Conservation (phyloP, 2,329 filamentous ascomycete genomes). For the Calonectria pauciramosa region DNA sequence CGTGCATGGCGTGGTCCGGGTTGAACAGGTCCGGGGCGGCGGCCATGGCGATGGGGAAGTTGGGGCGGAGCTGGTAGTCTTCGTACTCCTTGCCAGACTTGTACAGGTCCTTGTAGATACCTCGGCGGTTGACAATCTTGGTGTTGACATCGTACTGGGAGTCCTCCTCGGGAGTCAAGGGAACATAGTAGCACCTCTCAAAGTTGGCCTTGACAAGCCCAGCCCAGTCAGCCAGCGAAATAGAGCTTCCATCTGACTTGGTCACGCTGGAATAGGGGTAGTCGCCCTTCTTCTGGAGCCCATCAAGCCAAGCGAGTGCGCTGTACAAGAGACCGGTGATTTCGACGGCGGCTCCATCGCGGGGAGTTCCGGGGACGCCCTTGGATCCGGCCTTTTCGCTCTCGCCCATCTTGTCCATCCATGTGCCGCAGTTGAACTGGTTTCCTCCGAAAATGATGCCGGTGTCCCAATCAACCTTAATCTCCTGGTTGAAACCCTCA, state of each 20-base stretch:
- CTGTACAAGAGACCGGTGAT: constrained; percentile 96
- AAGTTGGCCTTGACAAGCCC: constrained; percentile 85
- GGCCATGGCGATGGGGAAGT: constrained; percentile 96
- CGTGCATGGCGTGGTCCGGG: constrained; percentile 80
- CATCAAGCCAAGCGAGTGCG: constrained; percentile 83
- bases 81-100: constrained; percentile 95
- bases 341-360: constrained; percentile 94
- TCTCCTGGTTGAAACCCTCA: constrained; percentile 91
- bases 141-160: constrained; percentile 84
- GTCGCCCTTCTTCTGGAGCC: constrained; percentile 75
- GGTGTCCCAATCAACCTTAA: constrained; percentile 89
- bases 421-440: constrained; percentile 95
- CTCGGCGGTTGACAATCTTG: constrained; percentile 85
- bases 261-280: constrained; percentile 83
- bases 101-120: constrained; percentile 99
- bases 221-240: constrained; percentile 86
- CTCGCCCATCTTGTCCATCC: constrained; percentile 99
- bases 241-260: constrained; percentile 68
- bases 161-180: constrained; percentile 78
- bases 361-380: constrained; percentile 94
- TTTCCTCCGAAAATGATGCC: constrained; percentile 96
- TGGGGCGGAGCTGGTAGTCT: constrained; percentile 95
- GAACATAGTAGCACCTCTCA: constrained; percentile 92
- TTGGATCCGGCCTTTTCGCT: constrained; percentile 91
- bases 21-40: constrained; percentile 92